Percentiles rank a stretch among this genome's conserved stretches.
Conservation (phyloP, 2,329 filamentous ascomycete genomes). For the Pochonia chlamydosporia region DNA sequence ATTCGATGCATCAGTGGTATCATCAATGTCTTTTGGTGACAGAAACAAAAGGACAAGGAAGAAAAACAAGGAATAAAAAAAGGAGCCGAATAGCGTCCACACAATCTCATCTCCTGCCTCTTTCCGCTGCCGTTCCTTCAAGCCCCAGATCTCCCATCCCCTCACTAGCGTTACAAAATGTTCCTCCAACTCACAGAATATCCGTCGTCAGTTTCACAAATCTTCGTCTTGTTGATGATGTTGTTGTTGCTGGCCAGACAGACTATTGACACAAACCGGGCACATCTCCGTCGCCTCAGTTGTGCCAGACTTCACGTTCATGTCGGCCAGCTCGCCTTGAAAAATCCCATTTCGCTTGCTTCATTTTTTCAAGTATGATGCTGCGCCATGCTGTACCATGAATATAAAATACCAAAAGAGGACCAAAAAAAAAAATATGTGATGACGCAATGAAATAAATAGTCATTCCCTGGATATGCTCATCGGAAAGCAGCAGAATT, state of each 20-base stretch:
- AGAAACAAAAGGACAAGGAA: constrained; percentile 22
- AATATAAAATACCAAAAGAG: constrained; percentile 2
- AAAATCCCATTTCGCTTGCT: constrained; percentile 11
- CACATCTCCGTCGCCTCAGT: no score
- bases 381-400: constrained; percentile 5
- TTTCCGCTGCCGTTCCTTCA: background rate
- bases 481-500: constrained; percentile 13
- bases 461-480: background rate
- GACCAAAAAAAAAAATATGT: constrained; percentile 2
- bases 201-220: background rate
- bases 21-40: constrained; percentile 31
- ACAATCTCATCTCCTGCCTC: background rate
- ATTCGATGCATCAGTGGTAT: constrained; percentile 35
- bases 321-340: background rate
- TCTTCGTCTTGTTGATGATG: background rate
- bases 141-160: background rate
- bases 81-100: background rate
- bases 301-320: background rate
- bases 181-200: background rate
- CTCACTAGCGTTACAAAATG: background rate
- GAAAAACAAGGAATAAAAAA: constrained; percentile 1
- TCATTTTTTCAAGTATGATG: background rate
- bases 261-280: no score
- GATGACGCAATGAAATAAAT: background rate
- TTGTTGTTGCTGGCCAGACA: background rate